Evolutionary conservation across 257 asterid genomes (phyloP), one percentile per base, ranked within the genome.

Genomic region (Petunia axillaris): DNA sequence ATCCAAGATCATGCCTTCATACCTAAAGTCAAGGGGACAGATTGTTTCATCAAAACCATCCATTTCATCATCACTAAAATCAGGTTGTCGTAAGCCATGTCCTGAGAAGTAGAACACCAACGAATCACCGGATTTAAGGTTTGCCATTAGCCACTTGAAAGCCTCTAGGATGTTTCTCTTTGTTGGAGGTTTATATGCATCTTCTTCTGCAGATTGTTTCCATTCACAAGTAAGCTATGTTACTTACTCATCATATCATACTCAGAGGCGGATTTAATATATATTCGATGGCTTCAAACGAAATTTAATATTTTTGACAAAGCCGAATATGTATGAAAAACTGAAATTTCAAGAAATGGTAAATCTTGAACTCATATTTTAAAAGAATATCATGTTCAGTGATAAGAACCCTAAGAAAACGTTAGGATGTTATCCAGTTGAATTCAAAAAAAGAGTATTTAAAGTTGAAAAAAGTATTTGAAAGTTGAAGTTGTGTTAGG

Each of bases 11-110:
- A 84, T 81, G 57, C 97, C 98, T 5, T n/a, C n/a, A n/a, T n/a
- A n/a, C n/a, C n/a, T n/a, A n/a, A 86, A 93, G 85, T 93, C 96
- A n/a, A 89, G 80, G 9, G 98, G 98, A 87, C 91, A 88, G n/a
- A 88, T 85, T 4, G 91, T 83, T 81, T 88, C 90, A 64, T 88
- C 86, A 6, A 83, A 85, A 37, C 89, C 91, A 82, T 88, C 91
- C 2, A 38, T 8, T 76, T 88, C 90, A 8, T 86, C 91, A 0
- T 79, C 81, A 1, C 41, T 10, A 54, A 77, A 53, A n/a, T 88
- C 87, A 38, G 74, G 74, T 46, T 75, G 85, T 71, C 83, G 64
- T 43, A 59, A 25, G 52, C 90, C 91, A 64, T 86, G 91, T 38
- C 91, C 91, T 1, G 91, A 88, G 86, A 78, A 88, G 85, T 77